These are phyloP conservation scores for Aristolochia californica DNA, from an alignment of 164 flowering plant genomes.

Conservation along the genomic window DNA sequence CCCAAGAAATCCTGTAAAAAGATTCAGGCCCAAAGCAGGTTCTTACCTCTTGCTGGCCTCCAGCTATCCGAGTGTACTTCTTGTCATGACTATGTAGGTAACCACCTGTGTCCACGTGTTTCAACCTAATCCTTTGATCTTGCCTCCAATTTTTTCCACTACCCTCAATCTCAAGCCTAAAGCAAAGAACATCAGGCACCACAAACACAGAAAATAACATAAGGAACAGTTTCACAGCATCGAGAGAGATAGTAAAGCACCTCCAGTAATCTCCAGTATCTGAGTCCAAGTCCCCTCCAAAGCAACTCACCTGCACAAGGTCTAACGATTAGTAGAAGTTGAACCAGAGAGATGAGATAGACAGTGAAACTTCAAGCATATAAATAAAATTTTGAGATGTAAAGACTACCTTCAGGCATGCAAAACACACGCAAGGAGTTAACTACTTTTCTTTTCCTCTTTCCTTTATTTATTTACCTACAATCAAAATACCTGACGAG, in stretches of 20 bases:
- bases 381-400: no score
- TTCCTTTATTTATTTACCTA: no score
- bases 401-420: no score
- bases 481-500: no score
- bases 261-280: constrained; percentile 97
- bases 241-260: constrained; percentile 16
- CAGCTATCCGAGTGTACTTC: constrained; percentile 84
- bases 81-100: constrained; percentile 93
- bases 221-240: not conserved
- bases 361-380: not conserved
- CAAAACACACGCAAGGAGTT: no score
- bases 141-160: constrained; percentile 89
- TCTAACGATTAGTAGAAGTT: not conserved
- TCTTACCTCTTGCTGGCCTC: constrained; percentile 96
- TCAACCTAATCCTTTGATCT: constrained; percentile 87
- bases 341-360: not conserved
- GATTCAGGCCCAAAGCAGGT: not conserved
- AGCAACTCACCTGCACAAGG: constrained; percentile 80
- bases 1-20: no score
- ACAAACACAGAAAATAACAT: not conserved
- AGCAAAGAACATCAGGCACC: constrained; percentile 4
- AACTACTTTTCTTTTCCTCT: no score
- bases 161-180: constrained; percentile 80
- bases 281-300: constrained; percentile 71
- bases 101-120: constrained; percentile 81